Conservation (phyloP, 805 yeast species). For the Metschnikowia shivogae region DNA sequence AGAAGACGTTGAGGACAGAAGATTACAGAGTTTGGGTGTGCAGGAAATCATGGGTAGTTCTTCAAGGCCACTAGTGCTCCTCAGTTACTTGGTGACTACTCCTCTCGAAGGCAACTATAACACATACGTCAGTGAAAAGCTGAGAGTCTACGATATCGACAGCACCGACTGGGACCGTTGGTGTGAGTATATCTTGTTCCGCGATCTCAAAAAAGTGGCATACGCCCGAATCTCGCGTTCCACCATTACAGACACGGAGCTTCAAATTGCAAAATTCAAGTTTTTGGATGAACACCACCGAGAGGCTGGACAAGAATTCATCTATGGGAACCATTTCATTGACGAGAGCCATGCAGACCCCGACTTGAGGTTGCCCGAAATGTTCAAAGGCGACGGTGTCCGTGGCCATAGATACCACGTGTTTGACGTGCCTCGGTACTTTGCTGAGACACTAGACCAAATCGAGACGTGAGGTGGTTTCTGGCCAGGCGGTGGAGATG, state of each 20-base stretch:
- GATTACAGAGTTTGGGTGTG: constrained; percentile 75
- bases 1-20: constrained; percentile 91
- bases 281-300: constrained; percentile 41
- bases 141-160: constrained; percentile 92
- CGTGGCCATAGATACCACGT: constrained; percentile 94
- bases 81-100: constrained; percentile 86
- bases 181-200: constrained; percentile 95
- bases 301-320: constrained; percentile 30
- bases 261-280: constrained; percentile 90
- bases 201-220: constrained; percentile 80
- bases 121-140: constrained; percentile 77
- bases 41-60: constrained; percentile 76
- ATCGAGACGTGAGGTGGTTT: background rate
- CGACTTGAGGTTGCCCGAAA: constrained; percentile 68
- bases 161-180: constrained; percentile 94
- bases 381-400: constrained; percentile 86
- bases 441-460: constrained; percentile 27
- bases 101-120: constrained; percentile 89
- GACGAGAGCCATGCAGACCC: constrained; percentile 54
- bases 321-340: constrained; percentile 55
- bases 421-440: constrained; percentile 89
- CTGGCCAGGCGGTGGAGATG: background rate
- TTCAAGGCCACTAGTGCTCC: constrained; percentile 76
- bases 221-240: constrained; percentile 93
- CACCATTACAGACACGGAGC: constrained; percentile 93